Conservation (phyloP, 306 rosid genomes). For the Hippophae tibetana region DNA sequence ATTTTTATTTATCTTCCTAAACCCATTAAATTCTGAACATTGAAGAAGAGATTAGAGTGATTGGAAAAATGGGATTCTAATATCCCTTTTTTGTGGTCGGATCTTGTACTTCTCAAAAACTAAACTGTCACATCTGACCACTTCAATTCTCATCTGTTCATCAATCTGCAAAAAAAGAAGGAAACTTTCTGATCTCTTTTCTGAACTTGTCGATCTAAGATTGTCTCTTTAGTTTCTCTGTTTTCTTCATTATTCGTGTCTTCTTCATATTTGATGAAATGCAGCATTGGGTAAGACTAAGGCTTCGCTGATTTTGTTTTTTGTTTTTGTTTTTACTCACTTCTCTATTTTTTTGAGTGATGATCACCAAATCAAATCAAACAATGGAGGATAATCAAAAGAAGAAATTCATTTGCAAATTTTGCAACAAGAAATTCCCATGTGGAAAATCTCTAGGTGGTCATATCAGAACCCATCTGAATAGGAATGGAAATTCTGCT, state of each 20-base stretch:
- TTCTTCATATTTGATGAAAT: conserved; percentile 19
- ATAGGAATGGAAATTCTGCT: conserved; percentile 22
- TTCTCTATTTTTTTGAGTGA: conserved; percentile 12
- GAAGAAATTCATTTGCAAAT: conserved; percentile 61
- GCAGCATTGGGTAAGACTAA: conserved; percentile 38
- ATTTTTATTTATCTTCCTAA: conserved; percentile 22
- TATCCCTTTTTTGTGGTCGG: conserved; percentile 52
- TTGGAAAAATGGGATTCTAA: conserved; percentile 26
- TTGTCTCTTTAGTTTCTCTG: conserved; percentile 15
- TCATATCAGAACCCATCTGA: conserved; percentile 69
- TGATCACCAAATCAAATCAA: conserved; percentile 8
- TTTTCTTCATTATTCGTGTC: conserved; percentile 8
- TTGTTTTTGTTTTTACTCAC: conserved; percentile 12
- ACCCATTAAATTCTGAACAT: conserved; percentile 22
- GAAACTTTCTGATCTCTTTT: conserved; percentile 45
- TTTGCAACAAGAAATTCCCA: conserved; percentile 46
- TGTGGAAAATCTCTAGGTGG: conserved; percentile 81
- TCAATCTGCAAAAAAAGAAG: conserved; percentile 19
- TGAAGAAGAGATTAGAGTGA: conserved; percentile 5
- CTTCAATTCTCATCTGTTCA: conserved; percentile 21
- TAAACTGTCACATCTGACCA: conserved; percentile 65
- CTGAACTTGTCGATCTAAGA: conserved; percentile 37
- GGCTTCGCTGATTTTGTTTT: conserved; percentile 8
- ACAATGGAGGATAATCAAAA: conserved; percentile 35
- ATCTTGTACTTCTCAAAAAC: conserved; percentile 50